phyloP scores from a whole-genome alignment of 331 rosid species.

The Quercus phellos region DNA sequence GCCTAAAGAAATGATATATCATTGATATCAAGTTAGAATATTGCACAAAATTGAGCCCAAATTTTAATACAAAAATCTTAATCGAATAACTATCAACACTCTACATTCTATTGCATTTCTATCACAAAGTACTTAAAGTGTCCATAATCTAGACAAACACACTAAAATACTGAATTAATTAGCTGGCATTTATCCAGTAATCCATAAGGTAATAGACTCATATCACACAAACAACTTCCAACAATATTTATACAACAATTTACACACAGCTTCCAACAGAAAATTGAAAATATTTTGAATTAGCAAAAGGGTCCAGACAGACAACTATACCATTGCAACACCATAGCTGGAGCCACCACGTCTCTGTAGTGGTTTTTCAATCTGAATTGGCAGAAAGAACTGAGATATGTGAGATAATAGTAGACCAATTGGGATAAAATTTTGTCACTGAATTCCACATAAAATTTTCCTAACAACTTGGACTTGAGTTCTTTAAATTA shows the following conservation, averaged over 20 bases:
- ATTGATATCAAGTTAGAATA: too few species aligned
- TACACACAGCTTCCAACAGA: neutral
- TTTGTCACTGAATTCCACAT: neutral
- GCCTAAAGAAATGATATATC: too few species aligned
- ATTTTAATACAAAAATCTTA: neutral
- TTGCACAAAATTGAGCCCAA: neutral
- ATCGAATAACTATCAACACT: neutral
- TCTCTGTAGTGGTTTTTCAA: slow-evolving; percentile 78
- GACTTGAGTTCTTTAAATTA: neutral
- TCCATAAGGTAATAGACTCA: slow-evolving; percentile 1
- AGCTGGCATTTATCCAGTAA: neutral
- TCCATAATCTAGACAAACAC: neutral
- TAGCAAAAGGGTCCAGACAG: neutral
- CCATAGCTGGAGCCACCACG: slow-evolving; percentile 95
- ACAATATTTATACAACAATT: neutral
- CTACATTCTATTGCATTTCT: neutral
- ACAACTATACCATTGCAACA: slow-evolving; percentile 66
- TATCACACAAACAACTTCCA: neutral
- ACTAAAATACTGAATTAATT: neutral
- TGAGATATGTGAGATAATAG: neutral
- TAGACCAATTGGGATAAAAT: neutral
- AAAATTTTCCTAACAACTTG: neutral
- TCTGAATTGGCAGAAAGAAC: slow-evolving; percentile 32
- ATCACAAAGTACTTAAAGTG: neutral
- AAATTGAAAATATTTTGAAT: neutral